Base-by-base conservation (phyloP, 306 rosid species). In the Pueraria montana region DNA sequence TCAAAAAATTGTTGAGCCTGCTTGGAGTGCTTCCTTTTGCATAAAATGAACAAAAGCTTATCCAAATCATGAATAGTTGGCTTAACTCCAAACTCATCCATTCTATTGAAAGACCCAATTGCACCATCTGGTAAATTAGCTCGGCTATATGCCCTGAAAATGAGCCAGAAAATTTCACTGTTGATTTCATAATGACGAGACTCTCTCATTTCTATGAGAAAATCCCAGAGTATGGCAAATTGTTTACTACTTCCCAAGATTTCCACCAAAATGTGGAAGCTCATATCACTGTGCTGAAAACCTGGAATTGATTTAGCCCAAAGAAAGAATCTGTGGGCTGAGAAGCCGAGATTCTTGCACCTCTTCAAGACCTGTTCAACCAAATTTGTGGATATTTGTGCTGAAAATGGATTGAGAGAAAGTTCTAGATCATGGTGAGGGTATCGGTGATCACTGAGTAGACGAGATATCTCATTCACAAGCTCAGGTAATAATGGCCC, bases 241-340 rank as follows among this genome's bases (percentile, higher is more conserved):
- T 93, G 99, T 77, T 90, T 90, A 76, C 89, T 75, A 30, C 88
- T 66, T 53, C 99, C 98, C 77, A 95, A 83, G 32, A 95, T 89
- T 45, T 89, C 93, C 68, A 93, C 89, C 85, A 93, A 87, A 87
- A 95, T 89, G 77, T 64, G 92, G 80, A 89, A 85, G 90, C 94
- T 93, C 61, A 88, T 86, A 34, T 6, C 81, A 43, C 90, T 93
- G 32, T 90, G 99, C 53, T 87, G 86, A 65, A 95, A 95, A 58
- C 86, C 91, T 11, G 98, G 92, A 74, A 92, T 73, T 11, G 83
- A 86, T 82, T 87, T 87, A 79, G 99, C 92, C 99, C 98, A 95
- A 70, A 93, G 88, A 61, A 95, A 95, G 92, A 95, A 95, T 52
- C 99, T 87, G 84, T 95, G 98, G 34, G 98, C 91, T 8, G 98